Conservation (phyloP, 495 filamentous ascomycete genomes). For the Choiromyces venosus region DNA sequence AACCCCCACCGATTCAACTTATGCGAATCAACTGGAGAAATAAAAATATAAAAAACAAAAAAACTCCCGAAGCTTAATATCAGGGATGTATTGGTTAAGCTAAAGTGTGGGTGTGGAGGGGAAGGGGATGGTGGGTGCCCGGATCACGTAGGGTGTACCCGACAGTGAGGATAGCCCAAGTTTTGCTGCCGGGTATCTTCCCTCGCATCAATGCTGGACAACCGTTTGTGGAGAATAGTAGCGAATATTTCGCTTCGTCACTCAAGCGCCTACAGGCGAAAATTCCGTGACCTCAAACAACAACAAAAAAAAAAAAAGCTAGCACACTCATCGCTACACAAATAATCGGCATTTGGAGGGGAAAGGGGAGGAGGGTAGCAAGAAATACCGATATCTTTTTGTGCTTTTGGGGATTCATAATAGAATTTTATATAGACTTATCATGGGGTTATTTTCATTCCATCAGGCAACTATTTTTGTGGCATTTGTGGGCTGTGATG, state of each 20-base stretch:
- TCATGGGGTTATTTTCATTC: neutral
- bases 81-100: neutral
- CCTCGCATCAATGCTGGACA: slow-evolving; percentile 36
- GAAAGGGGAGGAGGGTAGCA: too few relatives aligned
- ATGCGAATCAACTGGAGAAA: neutral
- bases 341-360: neutral
- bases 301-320: too few relatives aligned
- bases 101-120: slow-evolving; percentile 18
- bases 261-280: neutral
- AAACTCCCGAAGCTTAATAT: neutral
- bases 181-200: slow-evolving; percentile 38
- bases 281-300: slow-evolving; percentile 19
- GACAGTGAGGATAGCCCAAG: slow-evolving; percentile 36
- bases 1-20: neutral
- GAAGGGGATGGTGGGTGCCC: slow-evolving; percentile 1
- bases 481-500: neutral
- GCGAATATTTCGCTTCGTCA: slow-evolving; percentile 33
- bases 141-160: slow-evolving; percentile 38
- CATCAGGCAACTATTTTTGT: neutral
- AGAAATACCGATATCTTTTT: neutral
- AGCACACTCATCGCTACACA: neutral
- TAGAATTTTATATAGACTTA: neutral
- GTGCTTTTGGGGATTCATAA: neutral
- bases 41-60: neutral
- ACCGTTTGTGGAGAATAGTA: slow-evolving; percentile 41